Conservation (phyloP, 1,139 yeast species). For the Groenewaldozyma auringiensis region DNA sequence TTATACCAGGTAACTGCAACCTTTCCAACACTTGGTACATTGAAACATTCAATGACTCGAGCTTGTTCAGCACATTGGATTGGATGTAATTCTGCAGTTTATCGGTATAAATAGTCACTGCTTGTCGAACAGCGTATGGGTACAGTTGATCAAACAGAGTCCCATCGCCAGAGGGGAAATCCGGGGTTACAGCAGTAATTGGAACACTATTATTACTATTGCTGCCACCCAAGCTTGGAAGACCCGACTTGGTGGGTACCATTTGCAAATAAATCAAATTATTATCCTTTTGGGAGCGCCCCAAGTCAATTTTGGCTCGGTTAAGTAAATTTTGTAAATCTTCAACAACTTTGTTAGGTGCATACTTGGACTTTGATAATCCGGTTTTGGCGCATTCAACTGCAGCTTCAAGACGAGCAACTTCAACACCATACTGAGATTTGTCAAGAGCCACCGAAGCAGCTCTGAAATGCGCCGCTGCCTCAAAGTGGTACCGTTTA, state of each 20-base stretch:
- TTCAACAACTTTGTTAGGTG: slow-evolving; percentile 35
- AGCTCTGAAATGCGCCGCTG: slow-evolving; percentile 61
- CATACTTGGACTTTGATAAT: slow-evolving; percentile 34
- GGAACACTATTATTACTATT: slow-evolving; percentile 43
- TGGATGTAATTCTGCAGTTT: slow-evolving; percentile 53
- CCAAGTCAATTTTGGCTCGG: slow-evolving; percentile 41
- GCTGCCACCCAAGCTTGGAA: slow-evolving; percentile 36
- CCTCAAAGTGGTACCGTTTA: slow-evolving; percentile 56
- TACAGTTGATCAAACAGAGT: slow-evolving; percentile 49
- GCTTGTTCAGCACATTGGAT: slow-evolving; percentile 45
- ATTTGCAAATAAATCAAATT: slow-evolving; percentile 65
- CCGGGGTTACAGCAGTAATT: slow-evolving; percentile 44
- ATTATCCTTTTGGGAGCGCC: slow-evolving; percentile 66
- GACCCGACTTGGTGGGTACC: slow-evolving; percentile 44
- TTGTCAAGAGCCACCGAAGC: slow-evolving; percentile 44
- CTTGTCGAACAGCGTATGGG: slow-evolving; percentile 61
- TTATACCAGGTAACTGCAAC: slow-evolving; percentile 46
- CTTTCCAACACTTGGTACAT: slow-evolving; percentile 33
- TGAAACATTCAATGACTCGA: slow-evolving; percentile 43
- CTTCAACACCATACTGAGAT: slow-evolving; percentile 61
- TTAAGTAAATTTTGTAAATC: slow-evolving; percentile 44
- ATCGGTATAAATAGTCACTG: slow-evolving; percentile 61
- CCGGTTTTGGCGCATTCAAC: slow-evolving; percentile 35
- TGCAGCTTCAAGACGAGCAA: slow-evolving; percentile 47
- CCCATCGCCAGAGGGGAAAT: slow-evolving; percentile 19